These are phyloP conservation scores for Candida sp. DNA, from an alignment of 1,139 yeast species.

Conservation along the genomic window DNA sequence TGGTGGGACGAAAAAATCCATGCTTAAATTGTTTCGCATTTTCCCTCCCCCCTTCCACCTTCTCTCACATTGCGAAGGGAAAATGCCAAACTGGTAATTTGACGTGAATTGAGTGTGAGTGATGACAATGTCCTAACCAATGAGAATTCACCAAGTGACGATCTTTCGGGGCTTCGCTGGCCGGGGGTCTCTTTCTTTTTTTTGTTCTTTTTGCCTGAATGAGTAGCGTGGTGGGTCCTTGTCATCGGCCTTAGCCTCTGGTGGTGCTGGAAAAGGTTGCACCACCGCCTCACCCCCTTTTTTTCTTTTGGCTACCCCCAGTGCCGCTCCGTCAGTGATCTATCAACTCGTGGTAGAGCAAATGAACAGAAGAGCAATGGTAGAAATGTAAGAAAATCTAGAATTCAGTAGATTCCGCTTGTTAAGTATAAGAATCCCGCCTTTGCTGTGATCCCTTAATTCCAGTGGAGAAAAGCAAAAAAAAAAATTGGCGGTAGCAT, in stretches of 20 bases:
- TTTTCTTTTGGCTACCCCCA: neutral
- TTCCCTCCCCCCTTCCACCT: neutral
- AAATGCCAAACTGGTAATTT: neutral
- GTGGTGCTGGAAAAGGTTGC: neutral
- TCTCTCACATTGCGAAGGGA: neutral
- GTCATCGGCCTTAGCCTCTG: neutral
- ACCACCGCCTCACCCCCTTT: constrained; percentile 1
- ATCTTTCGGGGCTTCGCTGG: no score
- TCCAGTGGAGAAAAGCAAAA: neutral
- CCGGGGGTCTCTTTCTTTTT: no score
- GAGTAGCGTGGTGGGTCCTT: neutral
- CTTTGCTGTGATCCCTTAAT: neutral
- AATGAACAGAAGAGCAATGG: neutral
- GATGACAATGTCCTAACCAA: no score
- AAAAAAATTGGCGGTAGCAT: neutral
- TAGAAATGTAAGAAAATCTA: neutral
- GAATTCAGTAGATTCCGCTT: no score
- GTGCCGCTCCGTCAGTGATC: neutral
- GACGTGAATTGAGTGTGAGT: no score
- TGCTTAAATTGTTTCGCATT: neutral
- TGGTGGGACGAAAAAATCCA: neutral
- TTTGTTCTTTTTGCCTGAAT: neutral
- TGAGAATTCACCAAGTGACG: no score
- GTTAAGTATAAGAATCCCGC: no score
- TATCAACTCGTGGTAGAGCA: neutral